Percentiles rank a stretch among this genome's conserved stretches.
Conservation (phyloP, 164 flowering plant species). For the Litsea cubeba region DNA sequence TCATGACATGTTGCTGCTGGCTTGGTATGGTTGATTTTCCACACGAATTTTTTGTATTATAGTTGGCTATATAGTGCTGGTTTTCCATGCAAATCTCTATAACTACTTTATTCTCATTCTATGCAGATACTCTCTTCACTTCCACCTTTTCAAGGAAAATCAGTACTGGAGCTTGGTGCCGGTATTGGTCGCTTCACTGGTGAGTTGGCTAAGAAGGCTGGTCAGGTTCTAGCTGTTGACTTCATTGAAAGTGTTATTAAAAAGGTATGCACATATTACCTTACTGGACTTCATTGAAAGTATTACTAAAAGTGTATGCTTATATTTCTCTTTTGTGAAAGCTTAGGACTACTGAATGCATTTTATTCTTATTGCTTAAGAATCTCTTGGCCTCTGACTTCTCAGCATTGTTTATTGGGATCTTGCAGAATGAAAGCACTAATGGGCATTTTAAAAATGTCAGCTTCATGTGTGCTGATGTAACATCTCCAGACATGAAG, state of each 20-base stretch:
- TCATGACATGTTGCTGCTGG: background rate
- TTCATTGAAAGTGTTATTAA: constrained; percentile 82
- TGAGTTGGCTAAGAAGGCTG: constrained; percentile 82
- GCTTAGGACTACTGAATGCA: background rate
- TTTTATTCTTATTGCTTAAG: background rate
- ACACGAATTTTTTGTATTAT: too few relatives aligned
- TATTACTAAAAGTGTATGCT: background rate
- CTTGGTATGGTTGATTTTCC: background rate
- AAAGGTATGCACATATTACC: constrained; percentile 48
- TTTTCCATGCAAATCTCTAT: background rate
- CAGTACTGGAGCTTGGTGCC: constrained; percentile 84
- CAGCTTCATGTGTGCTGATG: constrained; percentile 89
- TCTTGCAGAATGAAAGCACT: constrained; percentile 67
- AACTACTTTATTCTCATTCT: too few relatives aligned
- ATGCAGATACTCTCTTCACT: constrained; percentile 77
- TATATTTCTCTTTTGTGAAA: background rate
- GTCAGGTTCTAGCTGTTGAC: constrained; percentile 68
- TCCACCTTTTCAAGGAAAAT: constrained; percentile 75
- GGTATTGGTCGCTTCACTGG: constrained; percentile 97
- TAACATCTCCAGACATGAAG: constrained; percentile 67
- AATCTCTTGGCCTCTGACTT: constrained; percentile 3
- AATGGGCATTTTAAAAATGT: constrained; percentile 80
- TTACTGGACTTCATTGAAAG: constrained; percentile 71
- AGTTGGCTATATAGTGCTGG: background rate
- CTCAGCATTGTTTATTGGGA: constrained; percentile 3